Evolutionary conservation across 805 yeast species (phyloP).

Genomic region (Isabelozyma pseudorhagii): DNA sequence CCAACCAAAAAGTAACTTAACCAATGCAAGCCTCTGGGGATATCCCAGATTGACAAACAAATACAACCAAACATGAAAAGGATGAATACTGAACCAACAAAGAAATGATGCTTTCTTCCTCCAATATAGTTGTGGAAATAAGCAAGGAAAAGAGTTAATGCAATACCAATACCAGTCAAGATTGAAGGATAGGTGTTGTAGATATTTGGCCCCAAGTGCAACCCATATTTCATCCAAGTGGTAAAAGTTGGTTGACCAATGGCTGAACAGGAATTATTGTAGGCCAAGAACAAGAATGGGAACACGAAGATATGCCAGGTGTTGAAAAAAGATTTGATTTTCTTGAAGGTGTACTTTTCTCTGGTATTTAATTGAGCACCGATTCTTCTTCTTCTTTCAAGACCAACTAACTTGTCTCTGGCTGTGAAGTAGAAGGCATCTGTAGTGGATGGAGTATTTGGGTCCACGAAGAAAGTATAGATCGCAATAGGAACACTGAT

Average conservation of each 20-base stretch:
- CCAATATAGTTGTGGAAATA: slow-evolving; percentile 35
- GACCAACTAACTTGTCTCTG: slow-evolving; percentile 30
- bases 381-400: slow-evolving; percentile 15
- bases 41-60: slow-evolving; percentile 13
- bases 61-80: slow-evolving; percentile 14
- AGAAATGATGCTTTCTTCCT: slow-evolving; percentile 18
- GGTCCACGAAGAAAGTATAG: slow-evolving; percentile 42
- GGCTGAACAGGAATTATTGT: slow-evolving; percentile 33
- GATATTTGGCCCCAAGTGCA: slow-evolving; percentile 24
- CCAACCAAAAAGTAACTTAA: slow-evolving; percentile 12
- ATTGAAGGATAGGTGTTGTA: slow-evolving; percentile 43
- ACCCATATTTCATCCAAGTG: slow-evolving; percentile 42
- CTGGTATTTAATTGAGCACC: slow-evolving; percentile 18
- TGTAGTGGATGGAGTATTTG: slow-evolving; percentile 45
- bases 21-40: slow-evolving; percentile 20
- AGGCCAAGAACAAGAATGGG: slow-evolving; percentile 30
- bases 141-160: slow-evolving; percentile 28
- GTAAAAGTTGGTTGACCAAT: slow-evolving; percentile 40
- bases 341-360: slow-evolving; percentile 10
- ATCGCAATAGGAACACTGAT: slow-evolving; percentile 34
- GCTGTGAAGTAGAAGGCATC: slow-evolving; percentile 41
- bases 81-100: slow-evolving; percentile 9
- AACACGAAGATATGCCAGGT: slow-evolving; percentile 21
- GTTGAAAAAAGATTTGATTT: slow-evolving; percentile 10
- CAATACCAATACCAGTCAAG: slow-evolving; percentile 37